Base-by-base conservation (phyloP, 2,329 filamentous ascomycete genomes). In the Lachnellula subtilissima region DNA sequence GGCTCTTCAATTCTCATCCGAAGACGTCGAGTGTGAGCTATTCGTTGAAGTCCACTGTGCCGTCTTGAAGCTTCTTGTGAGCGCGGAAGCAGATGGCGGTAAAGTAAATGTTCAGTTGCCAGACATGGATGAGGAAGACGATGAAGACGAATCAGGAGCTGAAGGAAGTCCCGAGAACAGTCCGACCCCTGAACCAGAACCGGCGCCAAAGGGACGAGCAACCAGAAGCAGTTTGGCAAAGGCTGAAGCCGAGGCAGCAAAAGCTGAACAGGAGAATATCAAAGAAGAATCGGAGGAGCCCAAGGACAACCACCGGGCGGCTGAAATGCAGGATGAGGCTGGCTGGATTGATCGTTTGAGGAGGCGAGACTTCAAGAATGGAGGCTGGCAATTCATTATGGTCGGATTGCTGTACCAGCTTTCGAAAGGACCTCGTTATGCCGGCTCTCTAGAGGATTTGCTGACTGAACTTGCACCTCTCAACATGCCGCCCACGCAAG, bases 1-100 rank as follows among this genome's bases (percentile, higher is more conserved):
- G 69, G 88, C 92, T 0, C 85, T 99, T 78, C 81, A 86, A 49
- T 87, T 92, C 56, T 82, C 88, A 0, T 91, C 85, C 0, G 82
- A 86, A 36, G 84, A 90, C 22, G 76, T 84, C 0, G 86, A 87
- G 7, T 94, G 94, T 52, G 88, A 97, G 69, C 77, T 99, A 0
- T 86, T 97, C 63, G 86, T 90, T 50, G 94, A 99, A 71, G 83
- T 94, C 5, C 93, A 97, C 71, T 99, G 94, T 70, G 86, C 93
- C 0, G 84, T 97, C 3, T 75, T 99, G 58, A 97, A 96, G 70
- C 83, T 91, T 32, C 78, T 97, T 22, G 89, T 97, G 45, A 85
- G 87, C 64, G 80, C 85, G 0, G 86, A 92, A 57, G 78, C 80
- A 14, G 85, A 90, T 36, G 87, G 86, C 42, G 93, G 92, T 6